Conservation (phyloP, 139 green algal genomes). For the Chlamydomonas schloesseri region DNA sequence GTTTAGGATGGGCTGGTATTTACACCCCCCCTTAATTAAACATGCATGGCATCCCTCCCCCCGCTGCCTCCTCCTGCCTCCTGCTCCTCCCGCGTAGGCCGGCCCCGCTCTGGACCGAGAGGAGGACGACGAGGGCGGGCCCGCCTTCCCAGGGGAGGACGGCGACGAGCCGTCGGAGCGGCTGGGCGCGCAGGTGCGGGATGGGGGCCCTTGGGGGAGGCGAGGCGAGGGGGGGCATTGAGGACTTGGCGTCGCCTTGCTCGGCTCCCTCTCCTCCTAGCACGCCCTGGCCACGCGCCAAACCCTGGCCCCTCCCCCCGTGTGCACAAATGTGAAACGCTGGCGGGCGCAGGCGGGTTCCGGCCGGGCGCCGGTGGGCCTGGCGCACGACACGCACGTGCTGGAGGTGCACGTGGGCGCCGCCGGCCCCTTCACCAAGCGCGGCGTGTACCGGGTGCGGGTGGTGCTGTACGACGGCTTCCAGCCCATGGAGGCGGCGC, state of each 20-base stretch:
- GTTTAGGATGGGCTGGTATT: too few relatives aligned
- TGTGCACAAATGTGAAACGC: too few relatives aligned
- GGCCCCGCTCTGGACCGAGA: not conserved
- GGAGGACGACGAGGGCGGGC: not conserved
- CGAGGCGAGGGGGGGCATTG: not conserved
- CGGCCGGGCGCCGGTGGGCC: not conserved
- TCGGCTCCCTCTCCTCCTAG: too few relatives aligned
- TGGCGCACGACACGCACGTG: slow-evolving; percentile 42
- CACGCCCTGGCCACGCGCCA: too few relatives aligned
- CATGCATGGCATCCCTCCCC: too few relatives aligned
- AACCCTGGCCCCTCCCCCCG: too few relatives aligned
- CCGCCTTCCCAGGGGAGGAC: not conserved
- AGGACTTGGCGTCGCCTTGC: too few relatives aligned
- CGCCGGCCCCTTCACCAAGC: slow-evolving; percentile 60
- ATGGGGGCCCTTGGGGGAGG: too few relatives aligned
- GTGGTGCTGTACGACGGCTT: slow-evolving; percentile 73
- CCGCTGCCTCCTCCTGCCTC: too few relatives aligned
- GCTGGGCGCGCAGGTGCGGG: not conserved
- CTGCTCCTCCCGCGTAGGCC: too few relatives aligned
- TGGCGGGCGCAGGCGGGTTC: too few relatives aligned
- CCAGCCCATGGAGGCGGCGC: slow-evolving; percentile 52
- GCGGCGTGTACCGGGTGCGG: slow-evolving; percentile 61
- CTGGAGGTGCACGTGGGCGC: slow-evolving; percentile 23
- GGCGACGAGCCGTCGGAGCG: not conserved
- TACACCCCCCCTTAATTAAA: too few relatives aligned